Conservation (phyloP, 2,329 filamentous ascomycete genomes). For the Lithohypha guttulata region DNA sequence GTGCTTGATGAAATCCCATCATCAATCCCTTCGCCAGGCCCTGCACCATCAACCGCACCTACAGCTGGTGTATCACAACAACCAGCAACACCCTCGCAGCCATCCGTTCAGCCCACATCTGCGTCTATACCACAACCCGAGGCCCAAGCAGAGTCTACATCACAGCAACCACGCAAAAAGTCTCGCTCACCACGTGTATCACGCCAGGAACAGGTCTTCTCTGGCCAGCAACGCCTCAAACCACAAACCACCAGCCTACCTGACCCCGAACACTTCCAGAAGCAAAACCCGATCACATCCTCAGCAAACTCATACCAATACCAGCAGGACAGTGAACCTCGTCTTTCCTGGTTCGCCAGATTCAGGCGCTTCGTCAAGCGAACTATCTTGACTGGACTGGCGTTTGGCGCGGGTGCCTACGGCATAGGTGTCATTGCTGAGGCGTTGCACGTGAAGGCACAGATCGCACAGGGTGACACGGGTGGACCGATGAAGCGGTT, state of each 20-base stretch:
- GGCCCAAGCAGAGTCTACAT: background rate
- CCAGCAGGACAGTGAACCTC: background rate
- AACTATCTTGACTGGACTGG: conserved; percentile 11
- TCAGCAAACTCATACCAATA: background rate
- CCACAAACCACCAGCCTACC: conserved; percentile 5
- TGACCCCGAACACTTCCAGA: conserved; percentile 7
- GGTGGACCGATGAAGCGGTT: conserved; percentile 19
- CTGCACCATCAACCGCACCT: conserved; percentile 16
- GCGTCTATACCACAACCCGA: background rate
- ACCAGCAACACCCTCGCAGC: conserved; percentile 3
- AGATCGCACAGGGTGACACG: conserved; percentile 14
- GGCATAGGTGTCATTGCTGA: conserved; percentile 19
- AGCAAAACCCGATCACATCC: background rate
- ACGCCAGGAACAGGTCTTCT: conserved; percentile 21
- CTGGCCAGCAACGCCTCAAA: conserved; percentile 11
- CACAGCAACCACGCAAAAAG: background rate
- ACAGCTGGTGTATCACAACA: background rate
- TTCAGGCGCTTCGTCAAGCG: conserved; percentile 10
- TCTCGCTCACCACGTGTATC: conserved; percentile 10
- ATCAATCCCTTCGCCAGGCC: conserved; percentile 12
- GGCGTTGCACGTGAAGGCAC: conserved; percentile 16
- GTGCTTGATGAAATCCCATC: conserved; percentile 17
- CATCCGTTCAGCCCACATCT: background rate
- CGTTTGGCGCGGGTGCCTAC: conserved; percentile 16
- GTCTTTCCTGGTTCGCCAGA: conserved; percentile 4